phyloP scores from a whole-genome alignment of 2,329 filamentous ascomycete species.

The Fusarium sterilihyphosum region DNA sequence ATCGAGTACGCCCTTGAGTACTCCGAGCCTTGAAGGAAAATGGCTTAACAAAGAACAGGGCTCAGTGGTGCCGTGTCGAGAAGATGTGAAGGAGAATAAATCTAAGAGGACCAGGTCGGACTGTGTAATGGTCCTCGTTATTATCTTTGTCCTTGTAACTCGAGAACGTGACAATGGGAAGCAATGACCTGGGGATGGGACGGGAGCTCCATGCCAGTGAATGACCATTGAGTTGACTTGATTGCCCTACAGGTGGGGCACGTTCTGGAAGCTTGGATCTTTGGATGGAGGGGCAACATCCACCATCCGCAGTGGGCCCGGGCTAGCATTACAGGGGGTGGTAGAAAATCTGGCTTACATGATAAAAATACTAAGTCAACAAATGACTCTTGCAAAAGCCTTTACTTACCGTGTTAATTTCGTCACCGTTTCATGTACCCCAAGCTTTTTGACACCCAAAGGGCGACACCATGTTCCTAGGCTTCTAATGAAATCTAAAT shows the following conservation, averaged over 20 bases:
- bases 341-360: not conserved
- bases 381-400: accelerated
- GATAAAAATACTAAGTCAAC: not conserved
- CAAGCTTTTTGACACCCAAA: not conserved
- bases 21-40: not conserved
- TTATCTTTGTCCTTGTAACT: conserved; percentile 10
- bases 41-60: not conserved
- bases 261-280: conserved; percentile 4
- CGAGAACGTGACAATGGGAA: conserved; percentile 4
- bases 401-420: not conserved
- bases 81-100: not conserved
- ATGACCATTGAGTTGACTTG: not conserved
- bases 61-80: not conserved
- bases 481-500: not conserved
- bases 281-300: not conserved
- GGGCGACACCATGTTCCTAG: not conserved
- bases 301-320: not conserved
- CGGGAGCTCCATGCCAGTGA: not conserved
- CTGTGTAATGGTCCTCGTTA: not conserved
- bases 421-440: no score
- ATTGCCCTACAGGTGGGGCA: not conserved
- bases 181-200: not conserved
- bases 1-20: not conserved
- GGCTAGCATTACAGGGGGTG: not conserved
- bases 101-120: not conserved